Evolutionary conservation across 108 stramenopile species (phyloP), one percentile per base, ranked within the genome.

Genomic region (Cyclotella kingstonii): DNA sequence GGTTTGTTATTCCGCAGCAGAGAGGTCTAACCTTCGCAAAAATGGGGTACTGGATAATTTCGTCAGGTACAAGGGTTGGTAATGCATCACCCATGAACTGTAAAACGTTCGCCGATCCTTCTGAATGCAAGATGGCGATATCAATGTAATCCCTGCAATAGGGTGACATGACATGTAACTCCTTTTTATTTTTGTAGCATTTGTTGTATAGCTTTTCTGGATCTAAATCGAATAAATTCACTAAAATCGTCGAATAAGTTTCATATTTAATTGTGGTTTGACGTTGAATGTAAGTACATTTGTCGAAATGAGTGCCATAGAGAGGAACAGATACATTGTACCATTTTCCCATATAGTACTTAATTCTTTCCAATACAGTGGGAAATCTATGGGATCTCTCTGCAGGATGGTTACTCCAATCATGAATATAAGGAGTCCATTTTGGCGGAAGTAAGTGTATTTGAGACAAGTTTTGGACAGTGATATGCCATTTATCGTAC

Each of bases 271-370:
- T 47, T 12, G 75, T 76, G 33, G 75, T 64, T 48, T 58, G 70
- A 26, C 63, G 42, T 35, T 70, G 69, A 14, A 71, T 65, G 34
- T 49, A 70, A 19, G 69, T 66, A 12, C 40, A 49, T 38, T 38
- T 70, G 26, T 66, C 48, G 18, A 76, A 76, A 27, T 44, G 33
- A 21, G 22, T 17, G 11, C 75, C 75, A 30, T 71, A 71, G 55
- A 76, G 54, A 30, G 62, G 55, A 19, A 68, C 46, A 21, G 66
- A 52, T 14, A 46, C 17, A 66, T 76, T 60, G 60, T 71, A 31
- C 75, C 75, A 76, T 46, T 23, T 56, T 42, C 75, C 75, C 75
- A 76, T 76, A 42, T 76, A 76, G 41, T 76, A 76, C 36, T 66
- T 26, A 11, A 71, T 62, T 27, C 75, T 33, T 58, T 70, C 69